A percentile compares a stretch with the other conserved stretches of the same genome.
phyloP scores from a whole-genome alignment of 129 eudicot genomes.

The Ambrosia trifida region DNA sequence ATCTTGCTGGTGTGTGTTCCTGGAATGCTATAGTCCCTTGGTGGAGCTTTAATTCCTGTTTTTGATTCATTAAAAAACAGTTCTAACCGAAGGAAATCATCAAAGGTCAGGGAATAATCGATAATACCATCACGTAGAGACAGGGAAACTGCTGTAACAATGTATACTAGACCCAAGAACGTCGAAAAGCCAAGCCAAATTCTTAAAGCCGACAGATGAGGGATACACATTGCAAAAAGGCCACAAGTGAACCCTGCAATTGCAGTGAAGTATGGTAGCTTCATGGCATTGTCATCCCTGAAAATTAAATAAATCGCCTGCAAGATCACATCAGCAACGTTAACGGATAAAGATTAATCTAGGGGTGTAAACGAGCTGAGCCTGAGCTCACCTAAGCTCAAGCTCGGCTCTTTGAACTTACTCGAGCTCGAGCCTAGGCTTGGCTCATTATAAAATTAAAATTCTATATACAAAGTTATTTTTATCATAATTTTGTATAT shows the following conservation, averaged over 20 bases:
- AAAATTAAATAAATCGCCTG: slow-evolving; percentile 76
- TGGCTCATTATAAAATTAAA: no score
- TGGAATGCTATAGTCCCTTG: slow-evolving; percentile 73
- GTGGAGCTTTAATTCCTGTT: slow-evolving; percentile 68
- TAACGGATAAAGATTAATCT: background rate
- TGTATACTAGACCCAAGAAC: slow-evolving; percentile 66
- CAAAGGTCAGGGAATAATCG: slow-evolving; percentile 15
- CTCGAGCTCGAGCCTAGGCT: no score
- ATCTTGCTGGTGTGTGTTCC: slow-evolving; percentile 48
- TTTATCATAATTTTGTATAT: no score
- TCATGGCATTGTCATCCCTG: slow-evolving; percentile 55
- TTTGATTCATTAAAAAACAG: slow-evolving; percentile 1
- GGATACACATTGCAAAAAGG: slow-evolving; percentile 73
- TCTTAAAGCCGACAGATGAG: slow-evolving; percentile 77
- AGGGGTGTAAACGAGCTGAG: background rate
- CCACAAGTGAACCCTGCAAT: slow-evolving; percentile 74
- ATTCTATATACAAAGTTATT: no score
- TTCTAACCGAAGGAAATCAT: background rate
- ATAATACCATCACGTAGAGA: slow-evolving; percentile 79
- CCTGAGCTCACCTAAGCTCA: no score
- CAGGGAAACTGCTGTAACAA: slow-evolving; percentile 54
- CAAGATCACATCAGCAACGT: slow-evolving; percentile 22
- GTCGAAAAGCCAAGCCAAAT: slow-evolving; percentile 86
- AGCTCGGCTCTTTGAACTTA: no score
- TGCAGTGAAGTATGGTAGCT: slow-evolving; percentile 74